Percentiles rank a stretch among this genome's conserved stretches.
Evolutionary conservation across 352 stramenopile species (phyloP).

Genomic region (Pilasporangium apinafurcum): DNA sequence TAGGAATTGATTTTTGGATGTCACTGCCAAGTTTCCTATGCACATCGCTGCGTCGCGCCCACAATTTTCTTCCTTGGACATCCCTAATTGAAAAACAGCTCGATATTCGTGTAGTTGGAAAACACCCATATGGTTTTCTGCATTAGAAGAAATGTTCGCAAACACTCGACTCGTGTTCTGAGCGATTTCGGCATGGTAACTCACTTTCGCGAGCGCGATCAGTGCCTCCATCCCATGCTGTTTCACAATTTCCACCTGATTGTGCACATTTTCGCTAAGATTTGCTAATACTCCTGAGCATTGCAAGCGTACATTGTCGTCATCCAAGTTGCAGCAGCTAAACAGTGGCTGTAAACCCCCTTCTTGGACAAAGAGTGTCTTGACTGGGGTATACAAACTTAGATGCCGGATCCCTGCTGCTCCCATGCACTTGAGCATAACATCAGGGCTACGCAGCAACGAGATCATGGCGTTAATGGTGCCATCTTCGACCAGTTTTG

Average conservation of each 20-base stretch:
- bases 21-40: conserved; percentile 92
- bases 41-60: conserved; percentile 89
- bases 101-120: conserved; percentile 80
- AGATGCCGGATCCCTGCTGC: conserved; percentile 86
- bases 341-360: conserved; percentile 61
- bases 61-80: conserved; percentile 78
- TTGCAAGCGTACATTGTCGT: conserved; percentile 87
- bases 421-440: conserved; percentile 82
- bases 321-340: conserved; percentile 37
- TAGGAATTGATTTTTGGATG: conserved; percentile 82
- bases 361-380: conserved; percentile 64
- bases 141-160: conserved; percentile 89
- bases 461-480: conserved; percentile 81
- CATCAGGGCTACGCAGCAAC: conserved; percentile 70
- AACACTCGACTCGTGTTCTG: conserved; percentile 87
- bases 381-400: conserved; percentile 66
- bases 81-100: conserved; percentile 68
- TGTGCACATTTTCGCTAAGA: conserved; percentile 88
- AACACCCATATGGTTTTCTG: conserved; percentile 87
- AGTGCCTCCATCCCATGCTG: conserved; percentile 67
- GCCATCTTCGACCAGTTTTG: conserved; percentile 82
- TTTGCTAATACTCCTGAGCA: conserved; percentile 87
- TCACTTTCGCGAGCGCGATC: conserved; percentile 51
- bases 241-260: conserved; percentile 85
- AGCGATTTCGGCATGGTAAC: conserved; percentile 72